Evolutionary conservation across 352 stramenopile genomes (phyloP).

Genomic region (Phytophthora pini): DNA sequence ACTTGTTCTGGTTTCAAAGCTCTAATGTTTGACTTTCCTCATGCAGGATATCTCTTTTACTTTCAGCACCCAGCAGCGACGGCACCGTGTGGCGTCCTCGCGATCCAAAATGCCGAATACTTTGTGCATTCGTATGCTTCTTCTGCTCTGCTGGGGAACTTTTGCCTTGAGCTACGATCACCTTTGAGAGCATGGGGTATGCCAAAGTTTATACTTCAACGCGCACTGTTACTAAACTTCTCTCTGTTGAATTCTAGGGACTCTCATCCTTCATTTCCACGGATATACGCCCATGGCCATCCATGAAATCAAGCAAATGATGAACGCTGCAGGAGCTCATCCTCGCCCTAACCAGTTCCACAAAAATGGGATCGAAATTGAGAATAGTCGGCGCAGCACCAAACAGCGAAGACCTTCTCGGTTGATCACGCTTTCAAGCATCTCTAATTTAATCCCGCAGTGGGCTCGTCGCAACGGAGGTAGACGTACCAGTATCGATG

Average conservation of each 20-base stretch:
- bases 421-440: slow-evolving; percentile 45
- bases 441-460: slow-evolving; percentile 39
- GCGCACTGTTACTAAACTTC: neutral
- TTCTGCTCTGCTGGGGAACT: slow-evolving; percentile 65
- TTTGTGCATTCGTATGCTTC: slow-evolving; percentile 78
- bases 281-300: slow-evolving; percentile 50
- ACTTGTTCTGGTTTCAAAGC: neutral
- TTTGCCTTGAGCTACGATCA: slow-evolving; percentile 77
- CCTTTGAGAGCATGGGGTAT: slow-evolving; percentile 67
- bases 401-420: slow-evolving; percentile 26
- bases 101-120: slow-evolving; percentile 71
- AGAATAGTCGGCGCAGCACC: slow-evolving; percentile 18
- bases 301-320: slow-evolving; percentile 58
- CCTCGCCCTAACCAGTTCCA: slow-evolving; percentile 30
- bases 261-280: slow-evolving; percentile 81
- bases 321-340: slow-evolving; percentile 54
- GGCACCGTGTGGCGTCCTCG: slow-evolving; percentile 68
- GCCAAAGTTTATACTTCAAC: neutral
- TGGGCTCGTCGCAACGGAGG: slow-evolving; percentile 42
- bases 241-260: slow-evolving; percentile 41
- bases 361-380: slow-evolving; percentile 24
- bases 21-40: slow-evolving; percentile 6
- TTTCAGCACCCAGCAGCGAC: slow-evolving; percentile 60
- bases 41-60: slow-evolving; percentile 80
- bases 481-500: slow-evolving; percentile 44